Conservation (phyloP, 495 filamentous ascomycete species). For the Trypethelium eluteriae region DNA sequence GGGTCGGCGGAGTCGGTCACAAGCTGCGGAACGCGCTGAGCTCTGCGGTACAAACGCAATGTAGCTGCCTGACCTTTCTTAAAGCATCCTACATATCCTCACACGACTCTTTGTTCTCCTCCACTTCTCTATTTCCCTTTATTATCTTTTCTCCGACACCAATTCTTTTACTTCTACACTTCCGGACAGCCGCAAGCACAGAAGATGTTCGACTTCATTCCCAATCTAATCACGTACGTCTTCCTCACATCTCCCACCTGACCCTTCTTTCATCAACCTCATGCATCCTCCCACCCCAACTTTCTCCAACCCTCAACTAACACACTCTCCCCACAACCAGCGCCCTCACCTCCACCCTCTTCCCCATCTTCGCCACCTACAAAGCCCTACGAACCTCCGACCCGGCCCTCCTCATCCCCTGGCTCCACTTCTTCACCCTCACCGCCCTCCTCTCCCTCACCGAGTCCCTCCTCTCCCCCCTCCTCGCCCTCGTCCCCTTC, state of each 20-base stretch:
- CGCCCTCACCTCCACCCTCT: conserved; percentile 82
- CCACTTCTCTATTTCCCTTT: conserved; percentile 14
- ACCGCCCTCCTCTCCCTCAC: conserved; percentile 70
- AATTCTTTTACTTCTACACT: too few relatives aligned
- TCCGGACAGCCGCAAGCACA: background rate
- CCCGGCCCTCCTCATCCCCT: conserved; percentile 87
- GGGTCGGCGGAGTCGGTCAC: background rate
- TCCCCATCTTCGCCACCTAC: conserved; percentile 95
- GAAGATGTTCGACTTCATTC: conserved; percentile 72
- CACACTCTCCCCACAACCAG: conserved; percentile 38
- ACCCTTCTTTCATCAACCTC: conserved; percentile 14
- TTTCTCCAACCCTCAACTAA: conserved; percentile 19
- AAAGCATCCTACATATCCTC: background rate
- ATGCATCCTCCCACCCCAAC: background rate
- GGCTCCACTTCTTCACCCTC: conserved; percentile 99
- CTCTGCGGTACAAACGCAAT: background rate
- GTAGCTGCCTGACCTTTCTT: background rate
- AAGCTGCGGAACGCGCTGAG: background rate
- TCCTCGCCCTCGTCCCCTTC: conserved; percentile 86
- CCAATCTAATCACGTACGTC: conserved; percentile 71
- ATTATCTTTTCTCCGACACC: conserved; percentile 16
- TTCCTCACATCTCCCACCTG: conserved; percentile 18
- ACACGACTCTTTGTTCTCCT: conserved; percentile 10
- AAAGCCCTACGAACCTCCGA: conserved; percentile 92
- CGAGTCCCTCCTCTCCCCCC: conserved; percentile 80